Percentiles rank a stretch among this genome's conserved stretches.
These are phyloP conservation scores for Geosmithia putterillii DNA, from an alignment of 2,329 filamentous ascomycete species.

Conservation along the genomic window DNA sequence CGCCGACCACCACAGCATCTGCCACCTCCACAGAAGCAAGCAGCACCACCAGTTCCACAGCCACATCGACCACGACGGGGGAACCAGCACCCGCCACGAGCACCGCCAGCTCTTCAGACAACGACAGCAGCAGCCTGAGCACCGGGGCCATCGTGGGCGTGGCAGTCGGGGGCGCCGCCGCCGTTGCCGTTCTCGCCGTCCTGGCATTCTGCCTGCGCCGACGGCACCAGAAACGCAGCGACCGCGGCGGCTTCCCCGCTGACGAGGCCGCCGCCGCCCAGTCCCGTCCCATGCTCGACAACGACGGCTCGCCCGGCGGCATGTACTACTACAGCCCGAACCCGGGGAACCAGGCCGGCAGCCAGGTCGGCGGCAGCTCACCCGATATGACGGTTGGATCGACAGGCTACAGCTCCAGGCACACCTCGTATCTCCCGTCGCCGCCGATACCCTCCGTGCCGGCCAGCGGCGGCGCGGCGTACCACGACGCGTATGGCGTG, in stretches of 20 bases:
- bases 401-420: too few relatives aligned
- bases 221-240: constrained; percentile 11
- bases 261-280: too few relatives aligned
- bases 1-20: constrained; percentile 4
- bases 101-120: neutral
- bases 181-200: constrained; percentile 13
- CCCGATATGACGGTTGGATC: too few relatives aligned
- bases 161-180: constrained; percentile 13
- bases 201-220: constrained; percentile 12
- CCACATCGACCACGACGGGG: neutral
- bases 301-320: too few relatives aligned
- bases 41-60: neutral
- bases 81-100: neutral
- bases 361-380: too few relatives aligned
- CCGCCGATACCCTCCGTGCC: too few relatives aligned
- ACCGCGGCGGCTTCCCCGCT: constrained; percentile 6
- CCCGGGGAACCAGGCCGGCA: too few relatives aligned
- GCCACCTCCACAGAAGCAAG: neutral
- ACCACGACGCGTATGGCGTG: too few relatives aligned
- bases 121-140: constrained; percentile 8
- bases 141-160: constrained; percentile 19
- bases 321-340: too few relatives aligned
- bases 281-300: too few relatives aligned
- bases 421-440: too few relatives aligned
- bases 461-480: too few relatives aligned